Conservation (phyloP, 352 stramenopile genomes). For the Peronospora tabacina region DNA sequence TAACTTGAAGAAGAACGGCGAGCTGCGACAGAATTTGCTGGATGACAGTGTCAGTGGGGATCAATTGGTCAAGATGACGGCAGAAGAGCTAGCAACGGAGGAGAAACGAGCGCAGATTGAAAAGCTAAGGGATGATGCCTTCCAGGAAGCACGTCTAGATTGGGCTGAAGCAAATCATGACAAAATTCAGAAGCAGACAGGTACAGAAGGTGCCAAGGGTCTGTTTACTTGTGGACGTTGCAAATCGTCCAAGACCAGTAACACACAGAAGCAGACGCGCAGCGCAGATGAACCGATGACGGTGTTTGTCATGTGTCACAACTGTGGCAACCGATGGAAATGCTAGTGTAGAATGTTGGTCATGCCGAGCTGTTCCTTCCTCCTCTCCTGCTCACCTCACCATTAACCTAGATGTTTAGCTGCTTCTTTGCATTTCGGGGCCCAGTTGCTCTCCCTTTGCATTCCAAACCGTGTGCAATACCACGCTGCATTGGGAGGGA, state of each 20-base stretch:
- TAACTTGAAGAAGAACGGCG: slow-evolving; percentile 88
- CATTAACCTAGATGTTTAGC: slow-evolving; percentile 13
- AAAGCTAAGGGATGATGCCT: slow-evolving; percentile 75
- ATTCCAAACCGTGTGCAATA: slow-evolving; percentile 10
- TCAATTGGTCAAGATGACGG: slow-evolving; percentile 73
- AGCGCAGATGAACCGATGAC: slow-evolving; percentile 98
- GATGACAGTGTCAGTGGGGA: slow-evolving; percentile 60
- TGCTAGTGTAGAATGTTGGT: slow-evolving; percentile 50
- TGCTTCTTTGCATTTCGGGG: slow-evolving; percentile 16
- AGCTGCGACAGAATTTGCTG: slow-evolving; percentile 69
- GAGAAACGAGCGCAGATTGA: slow-evolving; percentile 82
- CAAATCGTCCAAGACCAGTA: slow-evolving; percentile 94
- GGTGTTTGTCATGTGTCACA: slow-evolving; percentile 94
- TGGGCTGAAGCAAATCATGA: slow-evolving; percentile 88
- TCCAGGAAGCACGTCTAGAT: slow-evolving; percentile 79
- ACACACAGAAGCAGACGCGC: slow-evolving; percentile 96
- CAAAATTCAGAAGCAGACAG: slow-evolving; percentile 88
- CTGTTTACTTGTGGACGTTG: slow-evolving; percentile 90
- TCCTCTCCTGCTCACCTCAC: neutral
- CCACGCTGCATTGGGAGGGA: slow-evolving; percentile 5
- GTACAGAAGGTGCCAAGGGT: slow-evolving; percentile 58
- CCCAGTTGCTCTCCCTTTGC: slow-evolving; percentile 13
- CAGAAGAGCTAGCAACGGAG: slow-evolving; percentile 81
- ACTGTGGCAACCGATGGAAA: slow-evolving; percentile 95
- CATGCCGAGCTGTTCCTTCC: slow-evolving; percentile 6